phyloP scores from a whole-genome alignment of 2,329 filamentous ascomycete genomes.

The Aspergillus novofumigatus region DNA sequence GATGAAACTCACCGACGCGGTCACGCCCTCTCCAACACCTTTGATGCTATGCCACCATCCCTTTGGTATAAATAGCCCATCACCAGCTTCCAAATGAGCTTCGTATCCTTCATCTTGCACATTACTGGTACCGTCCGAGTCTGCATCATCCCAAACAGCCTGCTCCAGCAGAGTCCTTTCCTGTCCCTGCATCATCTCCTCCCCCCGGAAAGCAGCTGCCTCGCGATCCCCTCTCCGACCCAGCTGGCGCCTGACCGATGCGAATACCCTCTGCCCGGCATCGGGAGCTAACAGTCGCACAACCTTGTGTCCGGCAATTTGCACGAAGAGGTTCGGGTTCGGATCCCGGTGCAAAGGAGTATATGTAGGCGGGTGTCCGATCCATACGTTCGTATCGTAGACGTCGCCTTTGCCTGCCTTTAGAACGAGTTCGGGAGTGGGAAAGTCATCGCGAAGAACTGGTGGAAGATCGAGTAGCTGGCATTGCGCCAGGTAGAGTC shows the following conservation, averaged over 20 bases:
- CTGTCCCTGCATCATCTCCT: conserved; percentile 85
- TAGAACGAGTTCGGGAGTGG: conserved; percentile 61
- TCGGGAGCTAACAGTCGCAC: conserved; percentile 67
- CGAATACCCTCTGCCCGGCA: conserved; percentile 63
- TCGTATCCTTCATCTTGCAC: conserved; percentile 41
- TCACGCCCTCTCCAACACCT: conserved; percentile 56
- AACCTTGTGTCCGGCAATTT: conserved; percentile 68
- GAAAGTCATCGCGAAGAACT: conserved; percentile 61
- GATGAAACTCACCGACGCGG: conserved; percentile 50
- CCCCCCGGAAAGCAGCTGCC: conserved; percentile 59
- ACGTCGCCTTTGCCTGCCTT: conserved; percentile 70
- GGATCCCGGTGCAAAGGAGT: conserved; percentile 90
- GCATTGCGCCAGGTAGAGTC: conserved; percentile 84
- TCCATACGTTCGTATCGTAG: conserved; percentile 84
- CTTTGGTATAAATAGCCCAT: conserved; percentile 73
- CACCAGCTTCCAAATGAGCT: conserved; percentile 58
- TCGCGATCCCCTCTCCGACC: conserved; percentile 30
- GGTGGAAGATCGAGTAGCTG: conserved; percentile 65
- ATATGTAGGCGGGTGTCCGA: conserved; percentile 80
- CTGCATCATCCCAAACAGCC: conserved; percentile 61
- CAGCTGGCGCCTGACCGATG: conserved; percentile 39
- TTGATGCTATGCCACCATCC: conserved; percentile 86
- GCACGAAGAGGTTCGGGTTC: conserved; percentile 88
- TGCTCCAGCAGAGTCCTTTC: conserved; percentile 65
- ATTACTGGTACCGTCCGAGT: conserved; percentile 18